Evolutionary conservation across 2,329 filamentous ascomycete genomes (phyloP).

Genomic region (Ophiostoma piceae): DNA sequence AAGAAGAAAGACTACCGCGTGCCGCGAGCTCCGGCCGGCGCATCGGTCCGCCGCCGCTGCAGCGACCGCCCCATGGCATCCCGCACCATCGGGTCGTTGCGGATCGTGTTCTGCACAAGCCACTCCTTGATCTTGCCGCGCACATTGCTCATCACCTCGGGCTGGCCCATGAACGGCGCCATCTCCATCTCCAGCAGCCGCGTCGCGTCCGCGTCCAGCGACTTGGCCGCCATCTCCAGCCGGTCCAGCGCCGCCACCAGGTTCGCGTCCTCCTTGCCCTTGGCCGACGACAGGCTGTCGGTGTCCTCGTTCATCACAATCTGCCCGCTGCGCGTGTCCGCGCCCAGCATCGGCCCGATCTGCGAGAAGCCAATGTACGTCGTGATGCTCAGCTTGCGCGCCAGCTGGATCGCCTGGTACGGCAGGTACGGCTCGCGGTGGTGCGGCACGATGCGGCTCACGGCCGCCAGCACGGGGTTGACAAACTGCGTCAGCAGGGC

Average conservation of each 20-base stretch:
- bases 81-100: constrained; percentile 72
- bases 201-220: constrained; percentile 63
- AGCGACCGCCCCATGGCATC: constrained; percentile 68
- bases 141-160: constrained; percentile 57
- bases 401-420: constrained; percentile 73
- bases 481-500: constrained; percentile 34
- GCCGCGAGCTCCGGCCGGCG: constrained; percentile 56
- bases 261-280: constrained; percentile 42
- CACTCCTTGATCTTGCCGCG: constrained; percentile 74
- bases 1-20: constrained; percentile 36
- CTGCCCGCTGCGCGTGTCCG: constrained; percentile 33
- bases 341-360: constrained; percentile 61
- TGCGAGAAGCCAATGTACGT: constrained; percentile 79
- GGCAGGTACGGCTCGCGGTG: constrained; percentile 62
- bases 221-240: constrained; percentile 54
- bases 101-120: constrained; percentile 79
- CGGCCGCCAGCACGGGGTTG: constrained; percentile 37
- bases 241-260: constrained; percentile 59
- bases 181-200: constrained; percentile 72
- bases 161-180: constrained; percentile 72
- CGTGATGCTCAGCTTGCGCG: constrained; percentile 70
- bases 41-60: constrained; percentile 56
- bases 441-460: constrained; percentile 33
- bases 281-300: constrained; percentile 31
- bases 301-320: constrained; percentile 31